Base-by-base conservation (phyloP, 148 eudicot species). In the Fagopyrum esculentum region DNA sequence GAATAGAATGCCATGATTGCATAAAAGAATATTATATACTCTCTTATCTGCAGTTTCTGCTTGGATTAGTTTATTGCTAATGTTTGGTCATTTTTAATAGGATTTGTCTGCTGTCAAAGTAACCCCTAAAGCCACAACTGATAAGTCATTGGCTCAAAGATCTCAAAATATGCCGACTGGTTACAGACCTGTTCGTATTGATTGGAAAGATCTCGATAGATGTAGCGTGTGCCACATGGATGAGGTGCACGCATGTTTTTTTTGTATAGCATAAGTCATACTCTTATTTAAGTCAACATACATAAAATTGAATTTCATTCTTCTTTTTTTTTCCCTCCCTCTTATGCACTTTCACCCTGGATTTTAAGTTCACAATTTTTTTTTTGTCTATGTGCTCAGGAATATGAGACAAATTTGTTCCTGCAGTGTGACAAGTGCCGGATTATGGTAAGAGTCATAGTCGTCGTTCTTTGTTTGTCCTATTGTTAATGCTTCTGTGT, bases 341-440 rank as follows among this genome's bases (percentile, higher is more conserved):
- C 13, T 54, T 16, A 0, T 52, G 47, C 22, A 19, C 43, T 5
- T 6, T 61, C 45, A 17, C 54, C 78, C 44, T 22, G 9, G 60
- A 12, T 6, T 69, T 40, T 26, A 6, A 29, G 60, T 49, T 64
- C 71, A 57, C 17, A 85, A 45, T 79, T 17, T 60, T 61, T 61
- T 2, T 0, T 43, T 35, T 1, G 10, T 76, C 57, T 48, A 22
- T 78, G 54, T 51, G 52, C 72, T 59, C 85, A 95, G 99, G 99
- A 95, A 80, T 95, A 95, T 45, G 98, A 86, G 84, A 90, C 89
- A 79, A 92, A 95, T 80, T 77, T 90, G 77, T 95, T 95, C 84
- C 88, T 95, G 82, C 99, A 95, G 90, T 95, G 99, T 74, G 98
- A 95, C 79, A 95, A 95, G 80, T 95, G 99, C 90, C 83, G 99